A percentile compares a stretch with the other conserved stretches of the same genome.
These are phyloP conservation scores for Roridomyces roridus DNA, from an alignment of 768 basidiomycete genomes.

Conservation along the genomic window DNA sequence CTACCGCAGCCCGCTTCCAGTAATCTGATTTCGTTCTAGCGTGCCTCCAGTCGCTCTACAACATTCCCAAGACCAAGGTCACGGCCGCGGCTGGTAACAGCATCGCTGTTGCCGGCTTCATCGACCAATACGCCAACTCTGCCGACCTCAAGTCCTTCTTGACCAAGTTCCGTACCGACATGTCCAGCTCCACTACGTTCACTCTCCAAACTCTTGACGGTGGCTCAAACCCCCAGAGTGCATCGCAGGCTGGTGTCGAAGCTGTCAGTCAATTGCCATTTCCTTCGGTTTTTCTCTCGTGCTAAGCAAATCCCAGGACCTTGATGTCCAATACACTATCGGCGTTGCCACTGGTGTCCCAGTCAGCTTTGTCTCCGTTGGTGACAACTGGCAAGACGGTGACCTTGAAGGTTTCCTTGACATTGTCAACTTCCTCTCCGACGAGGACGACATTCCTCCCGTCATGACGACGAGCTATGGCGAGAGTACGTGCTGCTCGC, in stretches of 20 bases:
- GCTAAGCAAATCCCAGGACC: not conserved
- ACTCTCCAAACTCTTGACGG: conserved; percentile 29
- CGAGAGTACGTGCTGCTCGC: conserved; percentile 39
- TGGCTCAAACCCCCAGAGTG: conserved; percentile 23
- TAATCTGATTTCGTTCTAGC: conserved; percentile 24
- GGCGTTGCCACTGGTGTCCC: conserved; percentile 32
- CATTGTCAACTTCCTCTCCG: conserved; percentile 61
- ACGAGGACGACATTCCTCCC: conserved; percentile 54
- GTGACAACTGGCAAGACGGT: conserved; percentile 32
- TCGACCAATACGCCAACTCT: no score
- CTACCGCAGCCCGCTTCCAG: no score
- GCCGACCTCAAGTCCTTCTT: conserved; percentile 23
- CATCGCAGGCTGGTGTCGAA: conserved; percentile 26
- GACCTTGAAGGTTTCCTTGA: conserved; percentile 52
- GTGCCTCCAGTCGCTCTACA: conserved; percentile 27
- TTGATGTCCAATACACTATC: conserved; percentile 21
- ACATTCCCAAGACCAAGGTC: conserved; percentile 35
- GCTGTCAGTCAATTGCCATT: conserved; percentile 25
- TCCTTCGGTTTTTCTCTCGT: conserved; percentile 3
- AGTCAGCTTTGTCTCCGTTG: conserved; percentile 37
- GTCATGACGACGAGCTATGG: conserved; percentile 67
- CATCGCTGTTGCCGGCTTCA: no score
- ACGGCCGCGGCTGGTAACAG: conserved; percentile 10
- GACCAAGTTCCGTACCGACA: conserved; percentile 23
- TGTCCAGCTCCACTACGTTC: conserved; percentile 26